phyloP scores from a whole-genome alignment of 345 rosid genomes.

The Conringia planisiliqua region DNA sequence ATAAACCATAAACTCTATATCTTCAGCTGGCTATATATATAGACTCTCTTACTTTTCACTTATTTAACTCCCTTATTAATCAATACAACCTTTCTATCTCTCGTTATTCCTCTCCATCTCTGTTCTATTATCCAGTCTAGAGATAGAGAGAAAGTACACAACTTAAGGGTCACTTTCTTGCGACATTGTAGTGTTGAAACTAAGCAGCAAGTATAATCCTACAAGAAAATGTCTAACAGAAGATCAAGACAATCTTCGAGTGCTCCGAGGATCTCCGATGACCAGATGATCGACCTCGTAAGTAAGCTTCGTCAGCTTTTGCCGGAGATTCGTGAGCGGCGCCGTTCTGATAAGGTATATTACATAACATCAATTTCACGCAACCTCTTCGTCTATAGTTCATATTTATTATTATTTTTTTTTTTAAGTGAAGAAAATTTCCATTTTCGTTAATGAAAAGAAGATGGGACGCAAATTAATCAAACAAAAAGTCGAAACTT shows the following conservation, averaged over 20 bases:
- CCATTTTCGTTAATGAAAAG: not conserved
- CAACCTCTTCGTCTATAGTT: not conserved
- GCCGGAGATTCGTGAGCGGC: conserved; percentile 66
- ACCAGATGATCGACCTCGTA: conserved; percentile 76
- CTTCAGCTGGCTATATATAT: not conserved
- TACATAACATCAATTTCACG: not conserved
- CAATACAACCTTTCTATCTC: not conserved
- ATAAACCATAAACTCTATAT: not conserved
- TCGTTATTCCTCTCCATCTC: not conserved
- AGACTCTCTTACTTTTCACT: not conserved
- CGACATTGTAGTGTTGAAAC: conserved; percentile 14
- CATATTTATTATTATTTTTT: not conserved
- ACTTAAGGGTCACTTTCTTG: not conserved
- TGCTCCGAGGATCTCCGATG: conserved; percentile 57
- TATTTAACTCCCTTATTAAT: not conserved
- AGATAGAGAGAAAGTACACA: not conserved
- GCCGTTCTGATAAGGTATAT: conserved; percentile 70
- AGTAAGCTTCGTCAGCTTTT: conserved; percentile 73
- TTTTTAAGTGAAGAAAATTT: not conserved
- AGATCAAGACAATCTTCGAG: conserved; percentile 63
- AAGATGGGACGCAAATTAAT: not conserved
- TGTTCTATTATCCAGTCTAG: not conserved
- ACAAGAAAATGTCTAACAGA: conserved; percentile 62
- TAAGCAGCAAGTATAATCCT: not conserved
- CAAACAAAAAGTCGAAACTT: conserved; percentile 20